phyloP scores from a whole-genome alignment of 345 rosid genomes.

The Corchorus olitorius region DNA sequence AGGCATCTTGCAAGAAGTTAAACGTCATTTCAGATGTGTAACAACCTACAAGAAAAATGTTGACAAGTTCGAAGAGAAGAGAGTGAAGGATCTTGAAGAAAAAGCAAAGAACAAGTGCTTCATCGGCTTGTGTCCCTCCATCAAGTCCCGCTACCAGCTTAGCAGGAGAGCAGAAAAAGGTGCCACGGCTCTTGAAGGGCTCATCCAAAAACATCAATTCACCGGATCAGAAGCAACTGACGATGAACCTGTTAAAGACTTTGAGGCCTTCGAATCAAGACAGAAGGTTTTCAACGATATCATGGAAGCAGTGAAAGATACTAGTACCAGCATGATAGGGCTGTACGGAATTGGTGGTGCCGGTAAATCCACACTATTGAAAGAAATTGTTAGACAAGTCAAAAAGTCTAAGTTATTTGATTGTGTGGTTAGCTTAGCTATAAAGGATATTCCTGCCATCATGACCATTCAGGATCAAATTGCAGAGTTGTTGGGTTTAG shows the following conservation, averaged over 20 bases:
- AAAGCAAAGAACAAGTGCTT: constrained; percentile 67
- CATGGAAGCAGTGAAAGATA: constrained; percentile 8
- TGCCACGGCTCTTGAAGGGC: not conserved
- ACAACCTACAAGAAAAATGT: not conserved
- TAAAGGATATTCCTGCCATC: too few species aligned
- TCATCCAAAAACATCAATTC: not conserved
- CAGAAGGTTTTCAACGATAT: not conserved
- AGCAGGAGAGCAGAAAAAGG: not conserved
- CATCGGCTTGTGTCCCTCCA: not conserved
- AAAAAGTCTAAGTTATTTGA: constrained; percentile 10
- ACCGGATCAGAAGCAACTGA: not conserved
- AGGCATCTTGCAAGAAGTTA: too few species aligned
- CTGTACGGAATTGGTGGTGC: constrained; percentile 25
- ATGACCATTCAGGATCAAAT: constrained; percentile 31
- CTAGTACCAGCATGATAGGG: constrained; percentile 13
- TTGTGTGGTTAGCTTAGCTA: constrained; percentile 4
- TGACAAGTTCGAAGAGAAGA: constrained; percentile 30
- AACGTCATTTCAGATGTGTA: too few species aligned
- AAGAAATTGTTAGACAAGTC: not conserved
- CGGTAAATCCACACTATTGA: constrained; percentile 27
- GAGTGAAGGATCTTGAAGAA: constrained; percentile 31
- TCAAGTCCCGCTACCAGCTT: not conserved
- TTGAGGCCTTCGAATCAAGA: constrained; percentile 6
- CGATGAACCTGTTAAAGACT: not conserved
- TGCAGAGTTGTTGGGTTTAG: constrained; percentile 13